phyloP scores from a whole-genome alignment of 2,329 filamentous ascomycete genomes.

The Kalaharituber pfeilii region DNA sequence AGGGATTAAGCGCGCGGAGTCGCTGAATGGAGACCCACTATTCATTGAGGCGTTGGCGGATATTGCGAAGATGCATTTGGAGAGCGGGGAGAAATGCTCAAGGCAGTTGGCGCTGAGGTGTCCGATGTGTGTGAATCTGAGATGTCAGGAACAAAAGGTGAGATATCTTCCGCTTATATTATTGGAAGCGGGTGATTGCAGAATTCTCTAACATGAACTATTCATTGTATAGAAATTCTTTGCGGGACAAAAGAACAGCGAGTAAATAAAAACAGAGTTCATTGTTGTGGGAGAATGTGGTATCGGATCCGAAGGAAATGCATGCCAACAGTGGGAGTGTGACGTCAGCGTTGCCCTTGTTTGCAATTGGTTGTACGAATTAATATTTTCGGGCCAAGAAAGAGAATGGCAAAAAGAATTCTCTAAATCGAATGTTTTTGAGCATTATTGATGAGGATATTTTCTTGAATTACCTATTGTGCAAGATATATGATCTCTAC shows the following conservation, averaged over 20 bases:
- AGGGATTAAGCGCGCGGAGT: slow-evolving; percentile 80
- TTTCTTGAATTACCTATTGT: no score
- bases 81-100: slow-evolving; percentile 53
- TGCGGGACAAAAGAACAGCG: slow-evolving; percentile 20
- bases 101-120: slow-evolving; percentile 79
- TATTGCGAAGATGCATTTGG: slow-evolving; percentile 64
- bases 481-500: no score
- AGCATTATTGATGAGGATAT: no score
- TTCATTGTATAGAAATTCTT: slow-evolving; percentile 43
- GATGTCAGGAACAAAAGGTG: slow-evolving; percentile 56
- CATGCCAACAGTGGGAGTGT: no score
- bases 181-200: no score
- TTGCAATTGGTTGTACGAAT: not conserved
- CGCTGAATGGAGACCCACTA: slow-evolving; percentile 71
- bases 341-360: not conserved
- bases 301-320: not conserved
- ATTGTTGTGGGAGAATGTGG: not conserved
- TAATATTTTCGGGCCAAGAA: not conserved
- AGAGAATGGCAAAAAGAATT: not conserved
- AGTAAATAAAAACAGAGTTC: not conserved
- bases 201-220: not conserved
- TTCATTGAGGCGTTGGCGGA: slow-evolving; percentile 85
- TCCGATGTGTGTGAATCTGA: slow-evolving; percentile 79
- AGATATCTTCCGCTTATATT: not conserved
- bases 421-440: not conserved